A percentile compares a stretch with the other conserved stretches of the same genome.
phyloP scores from a whole-genome alignment of 176 grass and related monocot species.

The Pontederia paniculata region DNA sequence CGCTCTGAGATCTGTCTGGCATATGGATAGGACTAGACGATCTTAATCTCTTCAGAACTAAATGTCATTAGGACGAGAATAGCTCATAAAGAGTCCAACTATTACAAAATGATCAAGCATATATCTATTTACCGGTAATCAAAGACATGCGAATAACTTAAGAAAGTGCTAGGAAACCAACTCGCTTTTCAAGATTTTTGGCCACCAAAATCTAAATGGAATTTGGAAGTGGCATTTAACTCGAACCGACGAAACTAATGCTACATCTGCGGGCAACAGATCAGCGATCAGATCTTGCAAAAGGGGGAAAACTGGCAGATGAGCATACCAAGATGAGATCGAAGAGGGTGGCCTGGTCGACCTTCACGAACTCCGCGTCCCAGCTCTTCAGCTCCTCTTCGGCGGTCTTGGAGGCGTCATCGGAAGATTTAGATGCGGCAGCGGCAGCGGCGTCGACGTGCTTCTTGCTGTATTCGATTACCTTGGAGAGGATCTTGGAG shows the following conservation, averaged over 20 bases:
- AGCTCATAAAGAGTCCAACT: no score
- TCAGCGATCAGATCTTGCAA: background rate
- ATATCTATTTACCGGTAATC: no score
- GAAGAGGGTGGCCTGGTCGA: constrained; percentile 47
- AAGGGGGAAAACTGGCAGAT: background rate
- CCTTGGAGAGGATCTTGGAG: constrained; percentile 28
- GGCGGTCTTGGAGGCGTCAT: constrained; percentile 11
- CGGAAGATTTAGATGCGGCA: constrained; percentile 27
- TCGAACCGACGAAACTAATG: background rate
- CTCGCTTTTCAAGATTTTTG: no score
- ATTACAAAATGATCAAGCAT: no score
- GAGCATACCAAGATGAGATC: constrained; percentile 43
- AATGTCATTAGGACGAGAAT: no score
- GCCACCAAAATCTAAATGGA: background rate
- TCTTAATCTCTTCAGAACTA: no score
- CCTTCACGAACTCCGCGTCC: constrained; percentile 37
- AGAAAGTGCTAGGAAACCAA: no score
- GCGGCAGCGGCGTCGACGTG: constrained; percentile 34
- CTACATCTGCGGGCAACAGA: background rate
- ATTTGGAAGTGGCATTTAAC: background rate
- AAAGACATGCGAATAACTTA: no score
- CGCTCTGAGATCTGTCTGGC: no score
- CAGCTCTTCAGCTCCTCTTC: constrained; percentile 38
- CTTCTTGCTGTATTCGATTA: constrained; percentile 46
- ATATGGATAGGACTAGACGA: no score